Base-by-base conservation (phyloP, 139 green algal species). In the Micractinium sp. region DNA sequence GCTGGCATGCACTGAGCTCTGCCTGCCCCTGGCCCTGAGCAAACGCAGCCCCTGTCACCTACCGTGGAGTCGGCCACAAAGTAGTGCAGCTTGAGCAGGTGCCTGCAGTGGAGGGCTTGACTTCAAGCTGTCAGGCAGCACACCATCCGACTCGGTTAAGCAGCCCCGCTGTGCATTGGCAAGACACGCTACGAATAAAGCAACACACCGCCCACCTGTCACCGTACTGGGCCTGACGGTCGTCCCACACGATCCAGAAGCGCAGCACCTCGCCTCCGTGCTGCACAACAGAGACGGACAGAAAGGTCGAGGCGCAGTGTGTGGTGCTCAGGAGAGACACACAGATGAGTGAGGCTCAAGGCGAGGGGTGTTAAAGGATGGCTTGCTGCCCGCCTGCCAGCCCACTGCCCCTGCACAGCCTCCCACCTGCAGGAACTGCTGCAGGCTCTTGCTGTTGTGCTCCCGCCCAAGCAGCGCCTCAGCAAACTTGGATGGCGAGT, bases 171-270 rank as follows among this genome's bases (percentile, higher is more conserved):
- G 20, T 25, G 20, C 63, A 71, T 71, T 25, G 22, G 20, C 63
- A 71, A 25, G 20, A 71, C 9, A 25, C 18, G 63, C n/a, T 27
- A 25, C 63, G 63, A 5, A 56, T 56, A 16, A 9, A 56, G 47
- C 47, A 56, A 56, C 47, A 5, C 63, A 71, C 63, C 63, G 18
- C 63, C 63, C 63, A 71, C 63, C 95, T 90, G 88, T 98, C 95
- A 33, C 97, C 97, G 89, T 96, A 98, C 89, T 98, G 27, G 19
- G 20, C 31, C 0, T 16, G 56, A 14, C 94, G 86, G 91, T 99
- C 96, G 77, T 99, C 96, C 96, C 96, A 99, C 14, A 99, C 89
- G 87, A 92, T 95, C 90, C 91, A 96, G 94, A 98, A 99, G 35
- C 97, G 93, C 82, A 99, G 93, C 75, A 98, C 95, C 90, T 97